Conservation (phyloP, 2,329 filamentous ascomycete species). For the Sporothrix luriei region DNA sequence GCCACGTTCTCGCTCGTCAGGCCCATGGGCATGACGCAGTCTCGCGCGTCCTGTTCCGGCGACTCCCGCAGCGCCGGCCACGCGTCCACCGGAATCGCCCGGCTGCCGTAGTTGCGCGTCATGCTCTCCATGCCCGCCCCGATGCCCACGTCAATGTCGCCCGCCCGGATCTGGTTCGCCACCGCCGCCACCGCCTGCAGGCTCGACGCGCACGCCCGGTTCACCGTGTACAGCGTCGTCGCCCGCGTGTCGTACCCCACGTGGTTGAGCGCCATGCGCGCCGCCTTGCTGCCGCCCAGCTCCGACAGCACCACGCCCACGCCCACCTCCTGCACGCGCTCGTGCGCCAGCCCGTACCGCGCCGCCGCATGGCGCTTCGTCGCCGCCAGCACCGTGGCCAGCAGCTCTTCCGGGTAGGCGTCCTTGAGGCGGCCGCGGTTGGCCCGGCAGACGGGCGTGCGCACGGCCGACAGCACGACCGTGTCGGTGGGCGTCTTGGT, state of each 20-base stretch:
- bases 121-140: constrained; percentile 95
- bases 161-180: constrained; percentile 73
- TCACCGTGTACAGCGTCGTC: constrained; percentile 81
- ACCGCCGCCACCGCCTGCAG: constrained; percentile 76
- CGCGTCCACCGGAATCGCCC: constrained; percentile 79
- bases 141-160: constrained; percentile 72
- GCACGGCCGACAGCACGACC: constrained; percentile 86
- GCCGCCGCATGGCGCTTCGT: constrained; percentile 61
- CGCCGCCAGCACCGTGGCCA: constrained; percentile 66
- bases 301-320: constrained; percentile 90
- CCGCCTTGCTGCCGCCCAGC: constrained; percentile 86
- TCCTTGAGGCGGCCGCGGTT: constrained; percentile 84
- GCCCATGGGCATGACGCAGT: constrained; percentile 95
- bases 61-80: constrained; percentile 74
- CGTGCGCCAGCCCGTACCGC: constrained; percentile 72
- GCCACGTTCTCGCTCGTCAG: constrained; percentile 89
- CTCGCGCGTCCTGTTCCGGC: constrained; percentile 67
- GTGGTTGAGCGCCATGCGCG: constrained; percentile 87
- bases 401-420: constrained; percentile 87
- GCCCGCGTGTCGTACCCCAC: constrained; percentile 68
- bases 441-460: constrained; percentile 81
- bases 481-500: constrained; percentile 78
- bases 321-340: constrained; percentile 74
- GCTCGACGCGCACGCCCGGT: constrained; percentile 80
- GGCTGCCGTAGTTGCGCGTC: constrained; percentile 83